These are phyloP conservation scores for Yueomyces sp. DNA, from an alignment of 1,139 yeast species.

Conservation along the genomic window DNA sequence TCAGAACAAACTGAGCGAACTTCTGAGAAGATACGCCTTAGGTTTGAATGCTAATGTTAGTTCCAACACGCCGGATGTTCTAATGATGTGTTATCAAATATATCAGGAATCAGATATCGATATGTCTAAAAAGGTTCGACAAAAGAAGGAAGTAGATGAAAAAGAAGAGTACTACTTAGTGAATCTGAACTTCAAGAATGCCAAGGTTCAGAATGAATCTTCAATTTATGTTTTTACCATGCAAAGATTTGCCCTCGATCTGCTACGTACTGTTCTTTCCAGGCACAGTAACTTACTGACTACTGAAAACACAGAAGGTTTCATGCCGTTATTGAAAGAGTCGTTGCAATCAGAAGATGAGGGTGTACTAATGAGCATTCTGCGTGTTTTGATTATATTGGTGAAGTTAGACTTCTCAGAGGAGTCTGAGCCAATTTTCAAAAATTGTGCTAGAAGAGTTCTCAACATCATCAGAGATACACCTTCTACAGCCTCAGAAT, in stretches of 20 bases:
- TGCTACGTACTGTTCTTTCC: slow-evolving; percentile 59
- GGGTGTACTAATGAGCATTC: slow-evolving; percentile 54
- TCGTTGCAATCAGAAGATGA: slow-evolving; percentile 59
- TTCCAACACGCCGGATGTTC: slow-evolving; percentile 43
- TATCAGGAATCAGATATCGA: slow-evolving; percentile 39
- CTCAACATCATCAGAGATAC: slow-evolving; percentile 59
- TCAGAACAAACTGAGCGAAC: slow-evolving; percentile 68
- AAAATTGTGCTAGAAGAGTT: slow-evolving; percentile 48
- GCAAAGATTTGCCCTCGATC: slow-evolving; percentile 69
- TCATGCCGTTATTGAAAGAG: slow-evolving; percentile 57
- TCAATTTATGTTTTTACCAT: slow-evolving; percentile 43
- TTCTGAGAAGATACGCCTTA: slow-evolving; percentile 58
- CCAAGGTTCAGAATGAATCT: slow-evolving; percentile 39
- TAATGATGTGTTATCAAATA: slow-evolving; percentile 65
- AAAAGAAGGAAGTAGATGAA: slow-evolving; percentile 21
- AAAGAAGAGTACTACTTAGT: slow-evolving; percentile 57
- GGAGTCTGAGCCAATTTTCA: slow-evolving; percentile 40
- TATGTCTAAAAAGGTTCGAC: slow-evolving; percentile 13
- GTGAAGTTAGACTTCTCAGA: slow-evolving; percentile 53
- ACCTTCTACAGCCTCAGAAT: slow-evolving; percentile 65
- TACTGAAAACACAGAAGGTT: slow-evolving; percentile 52
- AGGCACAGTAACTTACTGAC: slow-evolving; percentile 47
- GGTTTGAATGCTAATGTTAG: slow-evolving; percentile 64
- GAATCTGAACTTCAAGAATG: slow-evolving; percentile 46
- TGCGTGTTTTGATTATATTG: slow-evolving; percentile 49